Evolutionary conservation across 257 asterid species (phyloP).

Genomic region (Solanum sejunctum): DNA sequence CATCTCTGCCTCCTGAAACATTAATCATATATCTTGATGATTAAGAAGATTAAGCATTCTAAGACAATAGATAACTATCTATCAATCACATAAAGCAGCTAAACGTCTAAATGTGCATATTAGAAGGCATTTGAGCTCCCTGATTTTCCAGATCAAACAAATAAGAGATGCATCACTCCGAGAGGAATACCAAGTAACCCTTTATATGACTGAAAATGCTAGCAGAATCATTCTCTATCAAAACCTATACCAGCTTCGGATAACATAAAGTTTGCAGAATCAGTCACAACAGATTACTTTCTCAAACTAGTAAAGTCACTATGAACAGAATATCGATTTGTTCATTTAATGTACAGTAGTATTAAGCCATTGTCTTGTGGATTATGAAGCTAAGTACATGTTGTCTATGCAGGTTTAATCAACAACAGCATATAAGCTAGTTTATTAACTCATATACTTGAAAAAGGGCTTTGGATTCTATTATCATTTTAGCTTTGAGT

Average conservation of each 20-base stretch:
- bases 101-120: not conserved
- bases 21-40: not conserved
- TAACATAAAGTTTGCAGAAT: not conserved
- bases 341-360: not conserved
- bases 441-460: not conserved
- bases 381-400: not conserved
- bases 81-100: not conserved
- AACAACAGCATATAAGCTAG: not conserved
- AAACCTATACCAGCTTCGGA: not conserved
- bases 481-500: not conserved
- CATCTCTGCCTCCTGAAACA: slow-evolving; percentile 59
- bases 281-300: not conserved
- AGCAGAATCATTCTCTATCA: not conserved
- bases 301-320: not conserved
- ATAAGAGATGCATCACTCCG: too few species aligned
- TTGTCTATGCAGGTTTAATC: not conserved
- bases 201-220: not conserved
- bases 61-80: not conserved
- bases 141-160: not conserved
- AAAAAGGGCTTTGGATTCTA: not conserved
- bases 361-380: not conserved
- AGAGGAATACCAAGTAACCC: not conserved
- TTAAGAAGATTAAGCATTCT: not conserved
- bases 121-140: not conserved
- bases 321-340: not conserved